Base-by-base conservation (phyloP, 1,284 basidiomycete genomes). In the Ustilago tritici region DNA sequence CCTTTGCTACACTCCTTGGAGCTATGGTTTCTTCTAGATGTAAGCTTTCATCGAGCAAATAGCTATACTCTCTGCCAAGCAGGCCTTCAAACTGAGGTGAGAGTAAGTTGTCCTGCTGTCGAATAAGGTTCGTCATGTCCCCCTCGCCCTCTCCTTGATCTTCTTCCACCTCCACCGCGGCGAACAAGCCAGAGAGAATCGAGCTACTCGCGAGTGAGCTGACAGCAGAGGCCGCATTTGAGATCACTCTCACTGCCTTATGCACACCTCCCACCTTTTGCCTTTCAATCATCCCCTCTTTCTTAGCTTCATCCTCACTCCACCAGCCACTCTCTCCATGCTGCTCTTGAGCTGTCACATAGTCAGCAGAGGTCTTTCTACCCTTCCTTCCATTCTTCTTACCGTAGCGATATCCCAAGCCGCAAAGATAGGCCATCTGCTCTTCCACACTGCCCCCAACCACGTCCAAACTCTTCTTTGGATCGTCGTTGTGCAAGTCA, bases 341-440 rank as follows among this genome's bases (percentile, higher is more conserved):
- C 31, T 60, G 43, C 23, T 43, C 64, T 7, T 19, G 2, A 0
- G 5, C 31, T 11, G 15, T 23, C 7, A 34, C 59, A 6, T n/a
- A 41, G 1, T 66, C 70, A 3, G 46, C 38, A 10, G 63, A 56
- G 7, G 19, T 52, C n/a, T 71, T 66, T 31, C 69, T 41, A 8
- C 36, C 60, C 31, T 66, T 60, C 31, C 53, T n/a, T 0, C 23
- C 38, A 35, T 36, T 36, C 32, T 28, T 59, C 38, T 43, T 60
- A 4, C 50, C 28, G 28, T 61, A 74, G 8, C 75, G 23, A 40
- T 78, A 78, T 1, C 75, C 70, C 3, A 78, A 28, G 5, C 75
- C 75, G 34, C 70, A 78, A 8, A 78, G 70, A 34, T 74, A 78
- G 0, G 70, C 75, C 75, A 74, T 71, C 55, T 70, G 65, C 47